phyloP scores from a whole-genome alignment of 129 eudicot species.

The Rutidosis leptorrhynchoides region DNA sequence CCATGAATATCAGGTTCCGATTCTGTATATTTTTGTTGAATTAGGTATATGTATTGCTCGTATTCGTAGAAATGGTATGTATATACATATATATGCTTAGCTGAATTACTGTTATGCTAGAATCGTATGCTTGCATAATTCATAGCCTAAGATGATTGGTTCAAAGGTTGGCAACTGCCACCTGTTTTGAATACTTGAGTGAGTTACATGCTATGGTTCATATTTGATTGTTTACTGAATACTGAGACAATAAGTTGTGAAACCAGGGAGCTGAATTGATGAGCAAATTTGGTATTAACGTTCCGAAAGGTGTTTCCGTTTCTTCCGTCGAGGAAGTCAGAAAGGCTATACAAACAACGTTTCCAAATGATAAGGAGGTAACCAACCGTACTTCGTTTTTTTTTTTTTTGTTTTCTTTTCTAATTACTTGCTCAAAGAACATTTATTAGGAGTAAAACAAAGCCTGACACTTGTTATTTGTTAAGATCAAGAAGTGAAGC shows the following conservation, averaged over 20 bases:
- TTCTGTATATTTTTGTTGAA: background rate
- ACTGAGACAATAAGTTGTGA: conserved; percentile 12
- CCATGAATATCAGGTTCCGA: conserved; percentile 84
- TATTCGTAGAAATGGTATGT: background rate
- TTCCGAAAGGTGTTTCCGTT: conserved; percentile 87
- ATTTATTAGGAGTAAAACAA: too few relatives aligned
- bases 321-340: conserved; percentile 70
- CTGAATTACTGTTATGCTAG: background rate
- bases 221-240: conserved; percentile 16
- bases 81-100: background rate
- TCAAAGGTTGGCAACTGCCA: background rate
- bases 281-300: conserved; percentile 87
- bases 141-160: background rate
- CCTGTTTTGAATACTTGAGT: background rate
- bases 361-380: conserved; percentile 86
- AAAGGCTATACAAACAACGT: conserved; percentile 51
- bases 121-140: background rate
- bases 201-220: conserved; percentile 10
- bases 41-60: too few relatives aligned
- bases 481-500: background rate
- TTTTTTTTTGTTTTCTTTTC: background rate
- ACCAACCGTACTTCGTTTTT: background rate
- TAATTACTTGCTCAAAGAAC: background rate
- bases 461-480: too few relatives aligned
- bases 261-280: conserved; percentile 90